A percentile compares a stretch with the other conserved stretches of the same genome.
Evolutionary conservation across 2,329 filamentous ascomycete genomes (phyloP).

Genomic region (Penicillium sp.): DNA sequence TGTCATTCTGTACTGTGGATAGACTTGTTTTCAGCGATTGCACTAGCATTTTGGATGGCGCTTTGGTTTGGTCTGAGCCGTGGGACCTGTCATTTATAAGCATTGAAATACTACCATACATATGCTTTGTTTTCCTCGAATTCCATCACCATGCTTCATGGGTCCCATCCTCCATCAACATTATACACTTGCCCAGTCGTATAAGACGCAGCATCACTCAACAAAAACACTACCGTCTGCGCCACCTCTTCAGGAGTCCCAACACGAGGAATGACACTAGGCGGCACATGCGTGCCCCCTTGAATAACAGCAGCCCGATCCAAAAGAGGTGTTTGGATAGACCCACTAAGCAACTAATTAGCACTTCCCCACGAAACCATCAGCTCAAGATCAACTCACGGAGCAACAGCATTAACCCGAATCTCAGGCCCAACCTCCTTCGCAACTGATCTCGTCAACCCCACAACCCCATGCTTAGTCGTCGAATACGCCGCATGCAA

Average conservation of each 20-base stretch:
- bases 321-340: conserved; percentile 36
- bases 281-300: conserved; percentile 12
- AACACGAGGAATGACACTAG: conserved; percentile 27
- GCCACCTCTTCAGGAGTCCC: conserved; percentile 40
- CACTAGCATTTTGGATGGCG: not conserved
- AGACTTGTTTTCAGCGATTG: not conserved
- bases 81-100: not conserved
- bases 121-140: not conserved
- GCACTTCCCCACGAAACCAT: not conserved
- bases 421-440: conserved; percentile 39
- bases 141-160: conserved; percentile 5
- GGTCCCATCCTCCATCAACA: conserved; percentile 50
- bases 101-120: not conserved
- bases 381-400: conserved; percentile 31
- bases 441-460: conserved; percentile 39
- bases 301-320: conserved; percentile 28
- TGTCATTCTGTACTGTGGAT: not conserved
- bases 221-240: conserved; percentile 49
- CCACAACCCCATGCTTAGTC: conserved; percentile 36
- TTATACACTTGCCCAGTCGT: conserved; percentile 48
- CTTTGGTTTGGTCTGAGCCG: not conserved
- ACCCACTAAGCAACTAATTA: conserved; percentile 24
- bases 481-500: conserved; percentile 34
- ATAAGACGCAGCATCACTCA: conserved; percentile 48
- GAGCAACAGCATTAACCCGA: conserved; percentile 45